phyloP scores from a whole-genome alignment of 2,329 filamentous ascomycete genomes.

The Bipolaris cookei region DNA sequence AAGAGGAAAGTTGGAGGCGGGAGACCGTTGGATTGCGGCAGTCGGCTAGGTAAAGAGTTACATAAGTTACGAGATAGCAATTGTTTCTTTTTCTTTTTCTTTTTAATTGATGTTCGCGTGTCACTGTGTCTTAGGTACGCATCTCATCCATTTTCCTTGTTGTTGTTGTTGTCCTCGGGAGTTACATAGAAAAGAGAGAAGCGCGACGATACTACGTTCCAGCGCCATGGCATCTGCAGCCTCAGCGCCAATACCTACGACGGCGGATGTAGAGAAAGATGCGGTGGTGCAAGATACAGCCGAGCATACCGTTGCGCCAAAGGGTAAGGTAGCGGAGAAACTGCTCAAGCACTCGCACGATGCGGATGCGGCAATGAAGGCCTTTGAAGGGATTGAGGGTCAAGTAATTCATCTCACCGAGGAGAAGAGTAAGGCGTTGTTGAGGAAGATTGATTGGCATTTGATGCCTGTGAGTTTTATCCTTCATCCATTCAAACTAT shows the following conservation, averaged over 20 bases:
- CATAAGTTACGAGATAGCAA: no score
- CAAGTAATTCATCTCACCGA: conserved; percentile 62
- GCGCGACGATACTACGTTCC: not conserved
- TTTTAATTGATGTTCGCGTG: no score
- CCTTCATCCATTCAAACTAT: not conserved
- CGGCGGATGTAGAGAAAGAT: conserved; percentile 27
- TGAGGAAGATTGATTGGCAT: conserved; percentile 68
- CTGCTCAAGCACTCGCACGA: conserved; percentile 60
- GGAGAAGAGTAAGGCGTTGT: conserved; percentile 63
- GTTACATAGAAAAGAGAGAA: no score
- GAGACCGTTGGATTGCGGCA: no score
- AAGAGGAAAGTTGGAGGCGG: no score
- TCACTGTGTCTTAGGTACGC: no score
- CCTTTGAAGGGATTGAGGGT: conserved; percentile 57
- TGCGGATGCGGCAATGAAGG: conserved; percentile 67
- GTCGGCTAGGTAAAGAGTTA: no score
- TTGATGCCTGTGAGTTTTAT: conserved; percentile 58
- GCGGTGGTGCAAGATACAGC: conserved; percentile 12
- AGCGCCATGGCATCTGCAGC: conserved; percentile 8
- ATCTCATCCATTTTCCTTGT: not conserved
- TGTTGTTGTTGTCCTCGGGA: not conserved
- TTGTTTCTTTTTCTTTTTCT: no score
- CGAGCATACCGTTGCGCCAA: conserved; percentile 13
- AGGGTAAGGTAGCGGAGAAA: conserved; percentile 32
- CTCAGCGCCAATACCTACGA: not conserved